These are phyloP conservation scores for Stramenopiles sp. DNA, from an alignment of 352 stramenopile species.

Conservation along the genomic window DNA sequence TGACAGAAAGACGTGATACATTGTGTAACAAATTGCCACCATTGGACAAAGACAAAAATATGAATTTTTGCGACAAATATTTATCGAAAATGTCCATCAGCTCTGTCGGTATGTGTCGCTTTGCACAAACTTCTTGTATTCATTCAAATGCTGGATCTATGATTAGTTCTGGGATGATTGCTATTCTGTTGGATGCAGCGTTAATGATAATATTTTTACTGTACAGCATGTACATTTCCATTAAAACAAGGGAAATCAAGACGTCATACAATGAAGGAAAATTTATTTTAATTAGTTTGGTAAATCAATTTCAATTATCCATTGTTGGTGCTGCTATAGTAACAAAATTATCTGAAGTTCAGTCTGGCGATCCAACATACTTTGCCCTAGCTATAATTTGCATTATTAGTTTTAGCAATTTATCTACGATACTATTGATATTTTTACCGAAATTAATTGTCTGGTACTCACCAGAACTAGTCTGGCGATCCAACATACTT, in stretches of 20 bases:
- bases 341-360: not conserved
- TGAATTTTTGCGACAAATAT: not conserved
- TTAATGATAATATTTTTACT: not conserved
- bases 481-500: too few relatives aligned
- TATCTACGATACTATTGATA: too few relatives aligned
- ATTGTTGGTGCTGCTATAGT: not conserved
- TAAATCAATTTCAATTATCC: not conserved
- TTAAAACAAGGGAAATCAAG: not conserved
- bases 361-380: too few relatives aligned
- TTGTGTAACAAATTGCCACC: not conserved
- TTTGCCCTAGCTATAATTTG: too few relatives aligned
- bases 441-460: too few relatives aligned
- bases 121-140: not conserved
- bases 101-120: not conserved
- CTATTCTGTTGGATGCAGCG: not conserved
- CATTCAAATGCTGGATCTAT: not conserved
- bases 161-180: not conserved
- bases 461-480: too few relatives aligned
- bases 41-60: not conserved
- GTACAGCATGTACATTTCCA: not conserved
- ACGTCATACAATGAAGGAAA: not conserved
- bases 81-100: not conserved
- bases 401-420: too few relatives aligned
- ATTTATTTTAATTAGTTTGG: not conserved
- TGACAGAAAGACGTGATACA: not conserved